These are phyloP conservation scores for Rhodamnia argentea DNA, from an alignment of 345 rosid species.

Conservation along the genomic window DNA sequence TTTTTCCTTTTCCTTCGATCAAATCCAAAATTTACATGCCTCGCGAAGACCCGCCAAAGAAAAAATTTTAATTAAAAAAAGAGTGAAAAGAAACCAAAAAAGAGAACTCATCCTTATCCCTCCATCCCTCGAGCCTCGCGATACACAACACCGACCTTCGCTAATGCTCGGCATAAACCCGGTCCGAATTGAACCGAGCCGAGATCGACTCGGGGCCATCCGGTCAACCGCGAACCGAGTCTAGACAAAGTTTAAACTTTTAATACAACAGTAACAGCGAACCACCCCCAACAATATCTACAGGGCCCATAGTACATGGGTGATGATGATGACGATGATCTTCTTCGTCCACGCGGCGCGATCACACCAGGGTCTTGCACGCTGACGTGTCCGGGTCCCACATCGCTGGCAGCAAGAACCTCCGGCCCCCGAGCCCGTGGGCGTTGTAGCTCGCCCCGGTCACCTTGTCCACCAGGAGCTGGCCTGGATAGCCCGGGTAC, in stretches of 20 bases:
- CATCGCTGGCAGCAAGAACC: constrained; percentile 18
- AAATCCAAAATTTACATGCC: background rate
- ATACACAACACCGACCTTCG: background rate
- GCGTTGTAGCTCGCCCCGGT: constrained; percentile 8
- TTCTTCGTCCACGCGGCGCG: background rate
- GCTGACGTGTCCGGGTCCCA: constrained; percentile 4
- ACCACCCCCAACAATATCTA: background rate
- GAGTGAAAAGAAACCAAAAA: background rate
- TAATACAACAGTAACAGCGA: background rate
- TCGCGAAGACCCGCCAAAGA: background rate
- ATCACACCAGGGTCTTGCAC: constrained; percentile 6
- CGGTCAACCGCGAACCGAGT: background rate
- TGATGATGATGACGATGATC: background rate
- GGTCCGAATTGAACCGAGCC: background rate
- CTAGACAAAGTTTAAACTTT: background rate
- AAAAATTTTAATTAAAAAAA: background rate
- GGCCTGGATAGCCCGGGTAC: constrained; percentile 12
- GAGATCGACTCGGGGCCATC: background rate
- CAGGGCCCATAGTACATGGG: background rate
- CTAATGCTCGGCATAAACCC: background rate
- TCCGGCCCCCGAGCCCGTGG: background rate
- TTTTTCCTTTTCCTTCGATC: too few relatives aligned
- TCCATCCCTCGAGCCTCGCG: background rate
- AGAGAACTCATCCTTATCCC: background rate
- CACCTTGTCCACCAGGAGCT: constrained; percentile 2